Evolutionary conservation across 306 rosid genomes (phyloP), one percentile per base, ranked within the genome.

Genomic region (Pueraria montana): DNA sequence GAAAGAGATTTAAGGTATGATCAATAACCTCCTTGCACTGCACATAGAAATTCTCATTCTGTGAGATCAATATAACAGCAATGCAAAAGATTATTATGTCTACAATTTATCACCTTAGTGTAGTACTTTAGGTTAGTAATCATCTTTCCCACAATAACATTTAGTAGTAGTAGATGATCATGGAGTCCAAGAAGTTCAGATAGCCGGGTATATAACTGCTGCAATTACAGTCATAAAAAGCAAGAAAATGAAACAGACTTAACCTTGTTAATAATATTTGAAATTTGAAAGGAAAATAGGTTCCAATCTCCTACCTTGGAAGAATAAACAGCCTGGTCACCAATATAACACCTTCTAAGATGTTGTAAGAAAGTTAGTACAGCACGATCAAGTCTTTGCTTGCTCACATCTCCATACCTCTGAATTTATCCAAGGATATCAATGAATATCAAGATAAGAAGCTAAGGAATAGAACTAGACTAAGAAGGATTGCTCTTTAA

Each of bases 171-270:
- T 17, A 88, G 86, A 91, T 93, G 97, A 87, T 95, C 98, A 79
- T 93, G 89, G 49, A 95, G 92, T 65, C 98, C 98, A 72, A 95
- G 92, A 79, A 93, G 97, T 74, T 93, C 98, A 79, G 97, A 91
- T 52, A 95, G 86, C 65, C 94, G 89, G 38, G 94, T 91, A 87
- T 95, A 95, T 81, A 95, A 86, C 94, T 91, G 97, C 97, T 93
- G 92, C 86, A 90, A 88, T 87, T 80, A 56, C 59, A 81, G 68
- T 69, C 43, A 73, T 78, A 52, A 80, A 76, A 82, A 52, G 70
- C 81, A 84, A 84, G 43, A 73, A 81, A 72, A 82, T 62, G 43
- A 34, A 30, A 43, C 77, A 80, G 72, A 79, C 49, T 61, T 46
- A 79, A 67, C 79, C 64, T 42, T 68, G 62, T 21, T 13, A 55